Evolutionary conservation across 352 stramenopile species (phyloP).

Genomic region (Pythium sp.): DNA sequence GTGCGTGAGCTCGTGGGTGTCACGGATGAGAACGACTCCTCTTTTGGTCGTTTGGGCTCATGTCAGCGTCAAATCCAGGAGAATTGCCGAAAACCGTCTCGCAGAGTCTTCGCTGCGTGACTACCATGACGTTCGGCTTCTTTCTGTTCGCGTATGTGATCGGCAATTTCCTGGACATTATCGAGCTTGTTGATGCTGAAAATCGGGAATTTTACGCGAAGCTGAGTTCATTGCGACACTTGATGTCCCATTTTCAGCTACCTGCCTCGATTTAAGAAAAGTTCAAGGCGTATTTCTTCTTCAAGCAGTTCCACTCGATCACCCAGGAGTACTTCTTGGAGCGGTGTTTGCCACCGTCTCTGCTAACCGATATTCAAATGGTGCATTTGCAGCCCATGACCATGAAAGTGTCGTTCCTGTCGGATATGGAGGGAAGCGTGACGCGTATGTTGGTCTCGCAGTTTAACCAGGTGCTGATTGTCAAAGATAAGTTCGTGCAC

Average conservation of each 20-base stretch:
- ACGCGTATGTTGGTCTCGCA: constrained; percentile 70
- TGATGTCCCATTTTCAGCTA: constrained; percentile 56
- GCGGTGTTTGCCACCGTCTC: constrained; percentile 57
- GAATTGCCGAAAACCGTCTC: constrained; percentile 47
- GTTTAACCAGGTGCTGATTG: constrained; percentile 60
- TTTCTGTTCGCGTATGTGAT: constrained; percentile 77
- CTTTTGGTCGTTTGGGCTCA: constrained; percentile 66
- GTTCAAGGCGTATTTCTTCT: constrained; percentile 71
- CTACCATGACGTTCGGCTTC: constrained; percentile 62
- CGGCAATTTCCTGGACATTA: constrained; percentile 67
- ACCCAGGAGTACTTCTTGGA: constrained; percentile 66
- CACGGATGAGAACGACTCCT: background rate
- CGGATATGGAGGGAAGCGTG: constrained; percentile 48
- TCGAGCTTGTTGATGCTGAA: constrained; percentile 65
- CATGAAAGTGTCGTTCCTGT: constrained; percentile 58
- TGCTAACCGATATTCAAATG: constrained; percentile 68
- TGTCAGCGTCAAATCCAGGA: constrained; percentile 52
- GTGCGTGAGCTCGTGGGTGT: constrained; percentile 10
- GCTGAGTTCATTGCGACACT: constrained; percentile 47
- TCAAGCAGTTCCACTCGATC: constrained; percentile 71
- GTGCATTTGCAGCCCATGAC: constrained; percentile 72
- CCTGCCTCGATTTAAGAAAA: constrained; percentile 36
- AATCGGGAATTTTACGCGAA: constrained; percentile 64
- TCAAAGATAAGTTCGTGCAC: constrained; percentile 66
- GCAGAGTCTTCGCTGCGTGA: constrained; percentile 52